A percentile compares a stretch with the other conserved stretches of the same genome.
Evolutionary conservation across 2,329 filamentous ascomycete genomes (phyloP).

Genomic region (Thielaviopsis cerberus): DNA sequence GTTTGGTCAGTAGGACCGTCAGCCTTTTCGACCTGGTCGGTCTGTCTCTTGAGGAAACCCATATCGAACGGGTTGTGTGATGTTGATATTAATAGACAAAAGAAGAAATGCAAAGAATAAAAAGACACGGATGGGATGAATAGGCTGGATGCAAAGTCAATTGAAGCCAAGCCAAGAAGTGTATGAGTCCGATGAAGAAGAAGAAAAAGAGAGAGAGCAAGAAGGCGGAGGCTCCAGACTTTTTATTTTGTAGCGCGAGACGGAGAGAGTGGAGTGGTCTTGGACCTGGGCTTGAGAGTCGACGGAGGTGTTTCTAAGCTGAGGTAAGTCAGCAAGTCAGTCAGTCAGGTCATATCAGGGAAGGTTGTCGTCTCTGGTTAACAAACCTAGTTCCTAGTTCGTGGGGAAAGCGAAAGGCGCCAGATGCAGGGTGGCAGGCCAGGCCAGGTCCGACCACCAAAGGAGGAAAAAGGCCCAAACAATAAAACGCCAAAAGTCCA

Average conservation of each 20-base stretch:
- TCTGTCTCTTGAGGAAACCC: conserved; percentile 12
- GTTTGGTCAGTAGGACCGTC: too few species aligned
- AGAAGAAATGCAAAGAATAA: neutral
- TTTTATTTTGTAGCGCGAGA: conserved; percentile 2
- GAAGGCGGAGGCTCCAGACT: conserved; percentile 7
- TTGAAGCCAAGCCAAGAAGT: neutral
- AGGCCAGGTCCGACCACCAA: neutral
- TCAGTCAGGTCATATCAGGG: too few species aligned
- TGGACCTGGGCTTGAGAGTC: too few species aligned
- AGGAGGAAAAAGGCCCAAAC: neutral
- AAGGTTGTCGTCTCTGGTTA: too few species aligned
- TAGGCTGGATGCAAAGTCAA: neutral
- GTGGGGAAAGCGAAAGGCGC: neutral
- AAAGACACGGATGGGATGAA: neutral
- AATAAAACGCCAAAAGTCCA: neutral
- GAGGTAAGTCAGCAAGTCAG: neutral
- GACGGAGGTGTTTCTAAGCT: neutral
- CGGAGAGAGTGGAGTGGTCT: neutral
- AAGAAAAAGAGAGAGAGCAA: neutral
- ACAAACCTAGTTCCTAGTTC: too few species aligned
- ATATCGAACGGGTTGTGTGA: neutral
- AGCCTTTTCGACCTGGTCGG: conserved; percentile 5
- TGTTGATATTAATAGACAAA: neutral
- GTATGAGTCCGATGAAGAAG: conserved; percentile 7
- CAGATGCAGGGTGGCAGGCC: too few species aligned